phyloP scores from a whole-genome alignment of 1,139 yeast species.

The Sugiyamaella castrensis region DNA sequence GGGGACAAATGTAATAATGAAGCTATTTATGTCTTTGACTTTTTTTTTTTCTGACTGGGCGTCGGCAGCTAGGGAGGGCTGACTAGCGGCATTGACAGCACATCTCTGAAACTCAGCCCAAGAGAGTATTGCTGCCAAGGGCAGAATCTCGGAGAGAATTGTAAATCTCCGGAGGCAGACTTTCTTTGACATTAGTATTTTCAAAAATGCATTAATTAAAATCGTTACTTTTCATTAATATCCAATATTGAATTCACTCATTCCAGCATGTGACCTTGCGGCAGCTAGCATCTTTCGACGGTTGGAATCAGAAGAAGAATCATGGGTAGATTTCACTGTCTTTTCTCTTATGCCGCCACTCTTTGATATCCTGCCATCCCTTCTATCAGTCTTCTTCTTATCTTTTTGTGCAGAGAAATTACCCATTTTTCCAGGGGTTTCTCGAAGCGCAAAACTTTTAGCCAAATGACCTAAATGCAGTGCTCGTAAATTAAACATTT shows the following conservation, averaged over 20 bases:
- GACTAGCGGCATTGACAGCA: too few relatives aligned
- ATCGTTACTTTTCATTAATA: constrained; percentile 18
- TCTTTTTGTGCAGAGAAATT: constrained; percentile 17
- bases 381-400: not conserved
- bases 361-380: not conserved
- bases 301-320: constrained; percentile 16
- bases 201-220: not conserved
- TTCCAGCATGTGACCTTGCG: constrained; percentile 68
- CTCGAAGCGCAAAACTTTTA: constrained; percentile 89
- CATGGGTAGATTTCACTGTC: constrained; percentile 1
- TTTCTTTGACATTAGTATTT: too few relatives aligned
- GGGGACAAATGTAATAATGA: too few relatives aligned
- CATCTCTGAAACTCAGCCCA: too few relatives aligned
- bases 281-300: constrained; percentile 71
- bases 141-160: too few relatives aligned
- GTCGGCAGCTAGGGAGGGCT: too few relatives aligned
- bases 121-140: too few relatives aligned
- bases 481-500: constrained; percentile 70
- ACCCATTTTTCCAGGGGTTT: constrained; percentile 64
- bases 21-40: too few relatives aligned
- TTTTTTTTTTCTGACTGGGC: too few relatives aligned
- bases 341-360: not conserved
- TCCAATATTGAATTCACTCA: constrained; percentile 72
- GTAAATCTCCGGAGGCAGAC: too few relatives aligned
- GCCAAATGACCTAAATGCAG: constrained; percentile 95